These are phyloP conservation scores for Monosporascus sp. DNA, from an alignment of 2,329 filamentous ascomycete genomes.

Conservation along the genomic window DNA sequence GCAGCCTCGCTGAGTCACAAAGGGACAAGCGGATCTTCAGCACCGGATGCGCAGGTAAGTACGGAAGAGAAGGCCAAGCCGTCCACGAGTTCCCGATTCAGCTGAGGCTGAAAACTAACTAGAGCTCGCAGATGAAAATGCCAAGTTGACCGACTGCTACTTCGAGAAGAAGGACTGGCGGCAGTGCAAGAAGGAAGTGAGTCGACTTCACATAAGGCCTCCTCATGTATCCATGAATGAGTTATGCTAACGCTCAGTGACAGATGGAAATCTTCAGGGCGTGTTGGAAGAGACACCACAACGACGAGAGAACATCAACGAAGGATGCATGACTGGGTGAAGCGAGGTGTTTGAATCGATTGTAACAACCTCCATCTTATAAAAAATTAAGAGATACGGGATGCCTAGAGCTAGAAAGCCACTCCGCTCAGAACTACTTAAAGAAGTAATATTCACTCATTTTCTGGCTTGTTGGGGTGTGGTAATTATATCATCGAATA, in stretches of 20 bases:
- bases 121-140: constrained; percentile 65
- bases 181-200: constrained; percentile 78
- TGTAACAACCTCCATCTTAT: neutral
- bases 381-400: too few relatives aligned
- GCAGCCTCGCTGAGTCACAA: constrained; percentile 8
- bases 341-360: neutral
- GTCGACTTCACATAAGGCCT: constrained; percentile 26
- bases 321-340: constrained; percentile 51
- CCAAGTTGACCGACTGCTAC: constrained; percentile 90
- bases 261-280: constrained; percentile 86
- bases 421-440: too few relatives aligned
- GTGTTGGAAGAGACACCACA: constrained; percentile 89
- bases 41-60: constrained; percentile 79
- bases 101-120: constrained; percentile 2
- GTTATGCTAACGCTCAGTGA: neutral
- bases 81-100: neutral
- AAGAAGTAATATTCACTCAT: too few relatives aligned
- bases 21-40: constrained; percentile 99
- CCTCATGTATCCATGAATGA: neutral
- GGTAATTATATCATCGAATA: too few relatives aligned
- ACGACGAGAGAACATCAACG: constrained; percentile 72
- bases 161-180: constrained; percentile 96
- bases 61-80: constrained; percentile 20
- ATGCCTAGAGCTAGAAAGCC: too few relatives aligned
- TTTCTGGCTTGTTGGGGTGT: too few relatives aligned